Percentiles rank a stretch among this genome's conserved stretches.
Conservation (phyloP, 1,139 yeast species). For the Blastobotrys buckinghamii region DNA sequence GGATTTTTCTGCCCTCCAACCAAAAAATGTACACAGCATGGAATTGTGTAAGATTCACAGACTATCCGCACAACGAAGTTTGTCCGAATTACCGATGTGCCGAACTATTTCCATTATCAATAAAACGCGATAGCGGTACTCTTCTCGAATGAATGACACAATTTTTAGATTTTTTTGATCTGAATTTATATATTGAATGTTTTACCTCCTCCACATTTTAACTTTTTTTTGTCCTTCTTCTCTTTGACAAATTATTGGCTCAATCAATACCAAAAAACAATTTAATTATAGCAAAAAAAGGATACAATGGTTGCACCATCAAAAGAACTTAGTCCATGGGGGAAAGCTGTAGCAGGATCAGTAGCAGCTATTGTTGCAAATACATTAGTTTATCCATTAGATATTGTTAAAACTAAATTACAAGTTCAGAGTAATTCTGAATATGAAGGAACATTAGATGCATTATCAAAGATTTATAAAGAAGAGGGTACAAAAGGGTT, state of each 20-base stretch:
- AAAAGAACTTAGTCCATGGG: constrained; percentile 41
- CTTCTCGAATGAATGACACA: too few relatives aligned
- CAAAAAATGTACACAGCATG: too few relatives aligned
- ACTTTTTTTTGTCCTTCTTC: not conserved
- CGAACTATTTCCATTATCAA: not conserved
- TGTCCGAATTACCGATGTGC: not conserved
- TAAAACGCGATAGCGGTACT: too few relatives aligned
- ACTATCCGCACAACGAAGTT: too few relatives aligned
- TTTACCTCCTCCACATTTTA: not conserved
- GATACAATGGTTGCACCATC: constrained; percentile 13
- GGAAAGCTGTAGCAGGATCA: constrained; percentile 81
- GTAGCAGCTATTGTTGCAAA: constrained; percentile 80
- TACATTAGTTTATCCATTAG: constrained; percentile 84
- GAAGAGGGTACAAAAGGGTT: constrained; percentile 64
- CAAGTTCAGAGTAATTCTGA: constrained; percentile 42
- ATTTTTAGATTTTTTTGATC: not conserved
- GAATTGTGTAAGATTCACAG: too few relatives aligned
- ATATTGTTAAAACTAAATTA: constrained; percentile 71
- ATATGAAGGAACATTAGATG: constrained; percentile 60
- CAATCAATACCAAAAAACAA: too few relatives aligned
- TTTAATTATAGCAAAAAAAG: not conserved
- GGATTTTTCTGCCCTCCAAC: too few relatives aligned
- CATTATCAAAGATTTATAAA: constrained; percentile 50
- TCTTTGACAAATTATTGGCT: not conserved
- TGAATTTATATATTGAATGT: not conserved